A percentile compares a stretch with the other conserved stretches of the same genome.
phyloP scores from a whole-genome alignment of 345 rosid species.

The Acer yangbiense region DNA sequence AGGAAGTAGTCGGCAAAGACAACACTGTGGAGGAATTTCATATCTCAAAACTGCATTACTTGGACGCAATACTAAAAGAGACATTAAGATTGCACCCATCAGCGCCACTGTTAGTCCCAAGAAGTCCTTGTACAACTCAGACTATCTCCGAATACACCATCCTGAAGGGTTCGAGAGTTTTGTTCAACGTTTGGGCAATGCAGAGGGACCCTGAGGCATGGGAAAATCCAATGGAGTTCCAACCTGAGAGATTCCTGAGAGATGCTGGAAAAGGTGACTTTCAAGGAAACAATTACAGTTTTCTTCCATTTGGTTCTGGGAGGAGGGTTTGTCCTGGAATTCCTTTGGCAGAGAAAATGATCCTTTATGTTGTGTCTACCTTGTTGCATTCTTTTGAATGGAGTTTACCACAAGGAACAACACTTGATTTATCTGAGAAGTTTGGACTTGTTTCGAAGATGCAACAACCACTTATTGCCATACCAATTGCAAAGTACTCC shows the following conservation, averaged over 20 bases:
- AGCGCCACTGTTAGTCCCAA: slow-evolving; percentile 11
- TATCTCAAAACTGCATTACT: background rate
- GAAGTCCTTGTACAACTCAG: background rate
- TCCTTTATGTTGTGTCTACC: background rate
- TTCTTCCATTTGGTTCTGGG: too few relatives aligned
- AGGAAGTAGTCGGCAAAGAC: slow-evolving; percentile 11
- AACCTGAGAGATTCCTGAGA: slow-evolving; percentile 2
- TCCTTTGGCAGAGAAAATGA: slow-evolving; percentile 16
- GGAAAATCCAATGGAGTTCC: slow-evolving; percentile 19
- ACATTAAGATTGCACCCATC: slow-evolving; percentile 19
- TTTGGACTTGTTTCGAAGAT: too few relatives aligned
- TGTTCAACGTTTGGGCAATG: slow-evolving; percentile 4
- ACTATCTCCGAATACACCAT: too few relatives aligned
- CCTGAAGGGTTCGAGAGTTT: slow-evolving; percentile 12
- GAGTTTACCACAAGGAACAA: background rate
- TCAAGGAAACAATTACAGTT: too few relatives aligned
- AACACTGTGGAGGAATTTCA: too few relatives aligned
- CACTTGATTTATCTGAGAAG: too few relatives aligned
- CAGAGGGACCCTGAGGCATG: slow-evolving; percentile 16
- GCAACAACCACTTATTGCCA: too few relatives aligned
- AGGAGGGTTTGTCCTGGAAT: slow-evolving; percentile 2
- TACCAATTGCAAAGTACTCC: background rate
- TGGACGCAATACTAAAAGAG: slow-evolving; percentile 13
- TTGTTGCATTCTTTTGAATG: slow-evolving; percentile 9
- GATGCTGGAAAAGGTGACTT: too few relatives aligned